These are phyloP conservation scores for Bruguiera parviflora DNA, from an alignment of 345 rosid genomes.

Conservation along the genomic window DNA sequence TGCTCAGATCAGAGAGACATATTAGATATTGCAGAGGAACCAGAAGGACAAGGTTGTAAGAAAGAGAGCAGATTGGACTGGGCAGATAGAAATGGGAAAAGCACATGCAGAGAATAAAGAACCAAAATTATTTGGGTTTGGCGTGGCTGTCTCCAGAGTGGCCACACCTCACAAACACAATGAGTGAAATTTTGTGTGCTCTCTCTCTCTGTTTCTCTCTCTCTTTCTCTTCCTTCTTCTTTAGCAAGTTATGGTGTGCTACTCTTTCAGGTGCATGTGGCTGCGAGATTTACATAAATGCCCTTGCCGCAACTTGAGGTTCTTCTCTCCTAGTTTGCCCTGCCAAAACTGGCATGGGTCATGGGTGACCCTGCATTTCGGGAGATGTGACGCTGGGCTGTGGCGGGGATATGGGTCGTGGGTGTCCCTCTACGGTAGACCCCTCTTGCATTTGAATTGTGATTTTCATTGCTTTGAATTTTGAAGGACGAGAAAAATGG, in stretches of 20 bases:
- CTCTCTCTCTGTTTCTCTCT: neutral
- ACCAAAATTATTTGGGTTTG: constrained; percentile 35
- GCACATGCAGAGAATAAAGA: neutral
- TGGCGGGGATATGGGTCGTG: neutral
- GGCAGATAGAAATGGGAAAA: neutral
- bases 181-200: constrained; percentile 6
- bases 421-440: neutral
- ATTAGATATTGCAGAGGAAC: neutral
- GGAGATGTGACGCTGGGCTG: constrained; percentile 7
- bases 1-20: constrained; percentile 12
- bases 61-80: neutral
- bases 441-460: constrained; percentile 23
- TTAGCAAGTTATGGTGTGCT: too few relatives aligned
- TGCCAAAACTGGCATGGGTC: too few relatives aligned
- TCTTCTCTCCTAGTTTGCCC: too few relatives aligned
- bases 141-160: constrained; percentile 38
- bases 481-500: too few relatives aligned
- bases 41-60: neutral
- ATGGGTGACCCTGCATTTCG: constrained; percentile 15
- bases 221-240: too few relatives aligned
- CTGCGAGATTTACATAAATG: too few relatives aligned
- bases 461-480: constrained; percentile 4
- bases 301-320: too few relatives aligned
- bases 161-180: constrained; percentile 27
- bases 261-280: too few relatives aligned